These are phyloP conservation scores for Sisymbrium irio DNA, from an alignment of 345 rosid species.

Conservation along the genomic window DNA sequence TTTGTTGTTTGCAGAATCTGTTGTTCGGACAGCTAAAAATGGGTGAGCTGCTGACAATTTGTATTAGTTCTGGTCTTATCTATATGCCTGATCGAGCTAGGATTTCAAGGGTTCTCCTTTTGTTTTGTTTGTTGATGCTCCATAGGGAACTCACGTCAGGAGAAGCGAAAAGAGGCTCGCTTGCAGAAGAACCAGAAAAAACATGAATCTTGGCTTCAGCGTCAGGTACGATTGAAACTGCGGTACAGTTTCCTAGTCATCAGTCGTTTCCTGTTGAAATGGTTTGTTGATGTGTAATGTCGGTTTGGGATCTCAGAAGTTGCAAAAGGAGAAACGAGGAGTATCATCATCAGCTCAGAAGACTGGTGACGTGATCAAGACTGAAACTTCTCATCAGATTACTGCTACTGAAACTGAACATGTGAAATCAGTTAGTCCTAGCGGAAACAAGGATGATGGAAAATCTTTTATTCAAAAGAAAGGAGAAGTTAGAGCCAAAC, in stretches of 20 bases:
- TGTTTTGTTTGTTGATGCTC: slow-evolving; percentile 10
- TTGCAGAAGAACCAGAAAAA: slow-evolving; percentile 43
- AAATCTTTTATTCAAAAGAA: not conserved
- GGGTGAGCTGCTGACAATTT: slow-evolving; percentile 21
- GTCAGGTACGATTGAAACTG: slow-evolving; percentile 56
- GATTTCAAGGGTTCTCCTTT: not conserved
- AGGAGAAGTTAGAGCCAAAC: slow-evolving; percentile 7
- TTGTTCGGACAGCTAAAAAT: not conserved
- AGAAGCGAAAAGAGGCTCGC: slow-evolving; percentile 66
- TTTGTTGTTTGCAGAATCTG: slow-evolving; percentile 2
- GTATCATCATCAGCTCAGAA: not conserved
- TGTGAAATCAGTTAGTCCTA: slow-evolving; percentile 1
- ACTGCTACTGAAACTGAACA: slow-evolving; percentile 15
- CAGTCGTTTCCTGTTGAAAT: not conserved
- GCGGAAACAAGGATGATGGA: slow-evolving; percentile 3
- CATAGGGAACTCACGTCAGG: slow-evolving; percentile 48
- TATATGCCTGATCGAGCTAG: not conserved
- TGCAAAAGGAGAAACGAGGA: slow-evolving; percentile 40
- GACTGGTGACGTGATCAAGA: slow-evolving; percentile 13
- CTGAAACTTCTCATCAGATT: slow-evolving; percentile 17
- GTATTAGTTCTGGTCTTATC: not conserved
- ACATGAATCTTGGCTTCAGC: slow-evolving; percentile 57
- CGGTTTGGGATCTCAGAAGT: slow-evolving; percentile 39
- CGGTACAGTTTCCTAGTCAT: not conserved
- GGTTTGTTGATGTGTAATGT: not conserved